Base-by-base conservation (phyloP, 257 asterid genomes). In the Fraxinus excelsior region DNA sequence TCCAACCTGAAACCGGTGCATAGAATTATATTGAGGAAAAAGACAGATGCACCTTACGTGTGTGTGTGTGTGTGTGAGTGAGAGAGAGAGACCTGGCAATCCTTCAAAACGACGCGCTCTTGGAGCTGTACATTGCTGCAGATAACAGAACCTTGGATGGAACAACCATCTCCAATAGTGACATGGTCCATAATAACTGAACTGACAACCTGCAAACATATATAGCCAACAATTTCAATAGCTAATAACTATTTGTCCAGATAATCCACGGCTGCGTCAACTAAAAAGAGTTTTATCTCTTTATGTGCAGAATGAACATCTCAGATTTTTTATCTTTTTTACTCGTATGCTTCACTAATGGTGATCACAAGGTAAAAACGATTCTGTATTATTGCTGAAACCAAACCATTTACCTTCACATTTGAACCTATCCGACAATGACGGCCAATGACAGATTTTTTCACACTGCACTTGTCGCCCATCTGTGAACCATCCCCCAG, bases 381-480 rank as follows among this genome's bases (percentile, higher is more conserved):
- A 62, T n/a, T 69, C 60, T 70, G n/a, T 28, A 71, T 18, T 53
- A 44, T 25, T 25, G 40, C 23, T 46, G 62, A 73, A 80, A 53
- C 31, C 23, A 32, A 51, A 71, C 37, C 35, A 58, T 28, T n/a
- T 88, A 91, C 99, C 98, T 96, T 96, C 51, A 96, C 98, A 81
- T 96, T 96, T 64, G 99, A 96, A 78, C 98, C 97, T 70, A 96
- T 93, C 73, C 98, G 95, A 79, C 97, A 96, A 87, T 96, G 99
- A 25, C 95, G 97, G 40, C 99, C 99, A 76, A 96, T 93, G 81
- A 93, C 93, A 44, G 99, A 96, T 80, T 91, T 93, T 82, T 96
- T 96, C 80, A 96, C 97, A 7, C 98, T 96, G 89, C 99, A 93
- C 81, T 96, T 96, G 81, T 96, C 99, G 42, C 97, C 98, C 96